These are phyloP conservation scores for Kodamaea hsintzibuensis DNA, from an alignment of 805 yeast species.

Conservation along the genomic window DNA sequence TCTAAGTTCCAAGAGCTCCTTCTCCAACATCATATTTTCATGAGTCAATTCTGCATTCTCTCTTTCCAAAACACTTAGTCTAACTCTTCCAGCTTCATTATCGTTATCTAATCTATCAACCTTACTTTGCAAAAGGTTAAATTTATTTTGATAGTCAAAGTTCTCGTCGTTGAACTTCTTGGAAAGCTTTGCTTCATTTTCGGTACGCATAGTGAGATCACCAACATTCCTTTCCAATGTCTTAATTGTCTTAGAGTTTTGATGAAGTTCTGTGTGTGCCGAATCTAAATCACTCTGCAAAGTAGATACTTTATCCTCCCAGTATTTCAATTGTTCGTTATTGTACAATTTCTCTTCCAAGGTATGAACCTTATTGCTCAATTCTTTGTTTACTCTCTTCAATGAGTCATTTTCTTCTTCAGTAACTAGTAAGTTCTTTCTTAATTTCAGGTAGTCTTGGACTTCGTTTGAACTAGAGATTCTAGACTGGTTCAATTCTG, in stretches of 20 bases:
- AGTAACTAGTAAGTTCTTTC: conserved; percentile 55
- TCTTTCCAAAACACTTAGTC: conserved; percentile 51
- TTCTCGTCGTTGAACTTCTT: conserved; percentile 60
- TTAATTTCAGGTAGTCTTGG: conserved; percentile 35
- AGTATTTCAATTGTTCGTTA: conserved; percentile 56
- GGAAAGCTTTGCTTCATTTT: conserved; percentile 51
- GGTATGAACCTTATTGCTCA: conserved; percentile 45
- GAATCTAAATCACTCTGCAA: conserved; percentile 52
- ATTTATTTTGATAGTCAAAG: conserved; percentile 52
- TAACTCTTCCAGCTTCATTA: conserved; percentile 42
- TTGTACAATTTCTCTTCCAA: conserved; percentile 51
- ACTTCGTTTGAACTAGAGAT: conserved; percentile 28
- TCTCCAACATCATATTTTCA: conserved; percentile 50
- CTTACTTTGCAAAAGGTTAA: conserved; percentile 40
- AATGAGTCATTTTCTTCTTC: conserved; percentile 69
- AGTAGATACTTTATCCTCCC: conserved; percentile 57
- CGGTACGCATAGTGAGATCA: conserved; percentile 53
- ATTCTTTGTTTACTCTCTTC: conserved; percentile 53
- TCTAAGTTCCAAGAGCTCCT: conserved; percentile 60
- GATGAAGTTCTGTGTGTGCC: conserved; percentile 49
- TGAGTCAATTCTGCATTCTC: conserved; percentile 59
- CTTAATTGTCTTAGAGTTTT: conserved; percentile 51
- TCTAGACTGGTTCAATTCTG: conserved; percentile 37
- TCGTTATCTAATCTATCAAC: conserved; percentile 42
- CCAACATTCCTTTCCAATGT: conserved; percentile 53